These are phyloP conservation scores for Filosporella fistucella DNA, from an alignment of 495 filamentous ascomycete species.

Conservation along the genomic window DNA sequence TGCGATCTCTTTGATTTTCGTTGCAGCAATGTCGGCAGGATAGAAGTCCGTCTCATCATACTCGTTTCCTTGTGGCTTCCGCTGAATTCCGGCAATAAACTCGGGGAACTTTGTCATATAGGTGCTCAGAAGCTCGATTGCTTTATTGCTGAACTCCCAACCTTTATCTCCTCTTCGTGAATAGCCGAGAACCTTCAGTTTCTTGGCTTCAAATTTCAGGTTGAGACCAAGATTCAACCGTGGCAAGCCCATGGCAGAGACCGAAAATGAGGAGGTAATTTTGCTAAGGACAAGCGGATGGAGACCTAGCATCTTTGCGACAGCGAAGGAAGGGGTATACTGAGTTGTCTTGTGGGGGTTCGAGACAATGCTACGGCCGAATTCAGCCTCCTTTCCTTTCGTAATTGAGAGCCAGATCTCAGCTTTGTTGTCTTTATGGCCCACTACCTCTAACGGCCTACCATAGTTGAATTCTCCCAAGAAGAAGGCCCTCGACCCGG, in stretches of 20 bases:
- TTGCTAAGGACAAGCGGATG: slow-evolving; percentile 89
- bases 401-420: slow-evolving; percentile 69
- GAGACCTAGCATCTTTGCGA: slow-evolving; percentile 75
- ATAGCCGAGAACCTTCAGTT: slow-evolving; percentile 94
- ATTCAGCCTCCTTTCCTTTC: slow-evolving; percentile 71
- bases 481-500: slow-evolving; percentile 81
- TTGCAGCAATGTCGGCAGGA: slow-evolving; percentile 55
- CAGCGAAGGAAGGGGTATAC: slow-evolving; percentile 81
- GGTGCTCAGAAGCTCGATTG: slow-evolving; percentile 69
- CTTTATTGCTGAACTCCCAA: slow-evolving; percentile 93
- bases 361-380: slow-evolving; percentile 66
- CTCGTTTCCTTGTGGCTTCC: slow-evolving; percentile 68
- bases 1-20: slow-evolving; percentile 78
- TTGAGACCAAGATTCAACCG: slow-evolving; percentile 89
- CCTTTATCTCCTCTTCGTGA: slow-evolving; percentile 77
- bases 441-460: slow-evolving; percentile 77
- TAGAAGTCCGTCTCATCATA: slow-evolving; percentile 72
- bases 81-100: slow-evolving; percentile 83
- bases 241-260: slow-evolving; percentile 69
- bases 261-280: slow-evolving; percentile 88
- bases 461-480: slow-evolving; percentile 95
- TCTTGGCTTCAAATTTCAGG: slow-evolving; percentile 91
- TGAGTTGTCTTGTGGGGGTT: slow-evolving; percentile 60
- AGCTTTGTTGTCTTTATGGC: slow-evolving; percentile 66
- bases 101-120: slow-evolving; percentile 96